Evolutionary conservation across 805 yeast species (phyloP), one percentile per base, ranked within the genome.

Genomic region (Starmerella khaoyaiensis): DNA sequence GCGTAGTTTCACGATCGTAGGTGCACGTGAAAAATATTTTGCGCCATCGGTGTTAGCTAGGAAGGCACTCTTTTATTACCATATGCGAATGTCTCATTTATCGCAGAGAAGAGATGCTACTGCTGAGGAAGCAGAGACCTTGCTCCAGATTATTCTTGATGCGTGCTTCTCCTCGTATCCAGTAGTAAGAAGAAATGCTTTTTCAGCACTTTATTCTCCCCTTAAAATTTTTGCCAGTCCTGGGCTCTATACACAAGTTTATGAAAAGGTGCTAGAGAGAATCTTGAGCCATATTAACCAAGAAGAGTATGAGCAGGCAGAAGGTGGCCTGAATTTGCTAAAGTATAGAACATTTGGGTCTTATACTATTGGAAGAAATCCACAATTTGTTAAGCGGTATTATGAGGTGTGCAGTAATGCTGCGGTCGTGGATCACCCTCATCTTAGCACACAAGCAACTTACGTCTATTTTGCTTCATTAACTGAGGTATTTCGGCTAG

Each of bases 31-130:
- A 5, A 74, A 77, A 41, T 81, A 84, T 2, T 77, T 65, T 45
- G 84, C 97, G 0, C 72, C 95, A 52, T 67, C 81, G 1, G 68
- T 79, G 2, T 54, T 83, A n/a, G 93, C 80, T 3, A 71, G 80
- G 0, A 67, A 93, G 37, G 64, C 83, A 11, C 79, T 75, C 37
- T 61, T 75, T 12, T 79, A 74, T 45, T 95, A 86, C 47, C 71
- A 72, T 54, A 75, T 79, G 47, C 69, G 97, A 47, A 71, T 78
- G 19, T 62, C 73, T 1, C 64, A 80, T 25, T 81, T 76, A 49
- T 61, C 74, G 5, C 80, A 81, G 49, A 70, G 82, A 0, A 69
- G 66, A 8, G 95, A 84, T 45, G 69, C 64, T 37, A 28, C 18
- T 14, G n/a, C 14, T 3, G 14, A 23, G 15, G 28, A 30, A 10